Conservation (phyloP, 495 filamentous ascomycete genomes). For the Oidiodendron maius region DNA sequence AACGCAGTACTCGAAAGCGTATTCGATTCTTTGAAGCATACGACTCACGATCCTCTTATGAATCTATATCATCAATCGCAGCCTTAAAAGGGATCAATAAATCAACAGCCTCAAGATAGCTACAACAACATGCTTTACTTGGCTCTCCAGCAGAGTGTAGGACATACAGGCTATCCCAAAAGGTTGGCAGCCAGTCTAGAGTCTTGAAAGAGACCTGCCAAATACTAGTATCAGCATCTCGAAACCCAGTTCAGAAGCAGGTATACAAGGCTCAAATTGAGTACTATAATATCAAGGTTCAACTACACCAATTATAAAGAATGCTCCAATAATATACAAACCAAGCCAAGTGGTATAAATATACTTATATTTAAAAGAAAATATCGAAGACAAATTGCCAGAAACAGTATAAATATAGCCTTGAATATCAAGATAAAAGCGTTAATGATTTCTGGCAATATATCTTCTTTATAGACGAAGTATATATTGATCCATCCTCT, state of each 20-base stretch:
- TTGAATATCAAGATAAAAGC: neutral
- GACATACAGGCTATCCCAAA: slow-evolving; percentile 2
- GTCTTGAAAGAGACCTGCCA: neutral
- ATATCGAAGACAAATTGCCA: neutral
- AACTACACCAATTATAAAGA: neutral
- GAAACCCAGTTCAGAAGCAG: slow-evolving; percentile 8
- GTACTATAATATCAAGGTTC: neutral
- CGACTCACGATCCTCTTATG: neutral
- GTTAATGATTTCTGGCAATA: too few relatives aligned
- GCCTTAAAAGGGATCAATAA: neutral
- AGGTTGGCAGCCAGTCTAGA: neutral
- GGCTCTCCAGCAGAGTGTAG: neutral
- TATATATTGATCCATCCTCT: slow-evolving; percentile 7
- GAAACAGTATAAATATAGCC: neutral
- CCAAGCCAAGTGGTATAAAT: neutral
- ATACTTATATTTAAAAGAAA: slow-evolving; percentile 9
- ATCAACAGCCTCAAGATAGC: slow-evolving; percentile 1
- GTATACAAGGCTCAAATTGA: neutral
- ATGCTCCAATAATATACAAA: neutral
- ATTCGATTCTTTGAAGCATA: neutral
- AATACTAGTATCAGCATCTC: slow-evolving; percentile 1
- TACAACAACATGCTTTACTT: neutral
- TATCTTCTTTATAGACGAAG: slow-evolving; percentile 10
- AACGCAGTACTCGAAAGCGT: neutral
- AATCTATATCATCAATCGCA: neutral